Base-by-base conservation (phyloP, 805 yeast genomes). In the Vanderwaltozyma verrucispora region DNA sequence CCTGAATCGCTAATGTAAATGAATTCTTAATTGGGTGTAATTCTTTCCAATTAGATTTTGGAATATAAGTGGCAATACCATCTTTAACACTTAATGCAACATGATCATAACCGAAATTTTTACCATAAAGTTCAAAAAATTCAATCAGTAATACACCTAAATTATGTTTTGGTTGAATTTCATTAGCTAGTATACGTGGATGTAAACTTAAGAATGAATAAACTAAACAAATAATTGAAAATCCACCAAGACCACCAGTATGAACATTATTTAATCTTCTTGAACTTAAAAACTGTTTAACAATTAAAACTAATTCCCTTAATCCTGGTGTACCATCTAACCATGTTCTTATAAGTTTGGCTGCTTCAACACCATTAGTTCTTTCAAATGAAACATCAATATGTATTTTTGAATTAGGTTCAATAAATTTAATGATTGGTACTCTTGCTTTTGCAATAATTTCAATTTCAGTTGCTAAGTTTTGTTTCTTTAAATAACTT, bases 211-310 rank as follows among this genome's bases (percentile, higher is more conserved):
- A 59, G 53, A 89, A 88, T 17, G 94, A 80, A 50, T 80, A 78
- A 17, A 82, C 85, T 53, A 92, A 55, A 51, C 96, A 86, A 30
- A 88, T 85, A n/a, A 85, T 83, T 6, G 96, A 76, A 55, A 80
- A 88, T 0, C 97, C 97, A 29, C 98, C 97, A 5, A 89, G 63
- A 0, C 97, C 97, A 37, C 98, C 98, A 23, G 78, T 78, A 49
- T 82, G 94, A 13, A 89, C 97, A 44, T 85, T 82, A 53, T 88
- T 86, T 44, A 89, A 64, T 44, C 71, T 74, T 50, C 96, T 68
- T 1, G 84, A 75, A 21, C 86, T 67, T 33, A 89, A 67, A 51
- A 88, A 89, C 54, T 85, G 95, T 56, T 92, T 88, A 4, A 92
- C 71, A 2, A 87, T 75, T 32, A 92, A 64, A 1, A 82, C 94